phyloP scores from a whole-genome alignment of 2,329 filamentous ascomycete species.

The Botrytis deweyae region DNA sequence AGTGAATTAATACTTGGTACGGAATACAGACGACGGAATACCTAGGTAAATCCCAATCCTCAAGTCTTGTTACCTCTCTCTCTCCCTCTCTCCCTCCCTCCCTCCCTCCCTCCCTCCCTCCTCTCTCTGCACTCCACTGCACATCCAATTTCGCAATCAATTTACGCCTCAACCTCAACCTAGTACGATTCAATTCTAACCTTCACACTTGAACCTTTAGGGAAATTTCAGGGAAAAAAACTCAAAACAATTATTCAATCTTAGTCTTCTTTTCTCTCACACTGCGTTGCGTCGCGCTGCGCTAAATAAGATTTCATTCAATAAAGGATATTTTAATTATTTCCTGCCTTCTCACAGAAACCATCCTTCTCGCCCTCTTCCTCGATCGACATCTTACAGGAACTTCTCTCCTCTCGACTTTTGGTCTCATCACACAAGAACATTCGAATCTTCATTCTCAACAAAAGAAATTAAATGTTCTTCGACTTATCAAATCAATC shows the following conservation, averaged over 20 bases:
- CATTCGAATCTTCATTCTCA: neutral
- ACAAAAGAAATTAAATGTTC: constrained; percentile 7
- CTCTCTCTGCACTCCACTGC: neutral
- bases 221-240: neutral
- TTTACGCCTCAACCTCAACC: constrained; percentile 1
- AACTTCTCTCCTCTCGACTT: neutral
- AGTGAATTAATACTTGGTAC: neutral
- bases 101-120: no score
- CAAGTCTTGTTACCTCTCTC: neutral
- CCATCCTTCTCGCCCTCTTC: neutral
- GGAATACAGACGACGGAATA: neutral
- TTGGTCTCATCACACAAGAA: constrained; percentile 3
- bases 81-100: no score
- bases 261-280: neutral
- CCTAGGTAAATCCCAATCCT: neutral
- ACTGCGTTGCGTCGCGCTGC: neutral
- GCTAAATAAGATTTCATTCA: neutral
- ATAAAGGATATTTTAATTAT: neutral
- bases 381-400: neutral
- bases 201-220: neutral
- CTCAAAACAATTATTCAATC: neutral
- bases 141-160: neutral
- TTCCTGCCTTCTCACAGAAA: neutral
- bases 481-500: neutral
- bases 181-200: neutral